A percentile compares a stretch with the other conserved stretches of the same genome.
Evolutionary conservation across 177 flowering plant species (phyloP).

Genomic region (Vitis hybrid): DNA sequence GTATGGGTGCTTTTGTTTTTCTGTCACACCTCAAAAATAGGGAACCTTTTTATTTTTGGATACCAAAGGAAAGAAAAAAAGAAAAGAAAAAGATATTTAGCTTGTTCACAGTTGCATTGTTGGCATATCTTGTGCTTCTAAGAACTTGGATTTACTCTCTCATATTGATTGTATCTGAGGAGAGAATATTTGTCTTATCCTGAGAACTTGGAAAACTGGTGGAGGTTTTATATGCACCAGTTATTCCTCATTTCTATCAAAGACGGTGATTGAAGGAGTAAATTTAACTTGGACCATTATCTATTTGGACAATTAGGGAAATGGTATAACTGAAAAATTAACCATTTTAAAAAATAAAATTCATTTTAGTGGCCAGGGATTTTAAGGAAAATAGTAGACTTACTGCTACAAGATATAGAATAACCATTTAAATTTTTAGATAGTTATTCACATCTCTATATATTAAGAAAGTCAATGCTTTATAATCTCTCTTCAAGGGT

Average conservation of each 20-base stretch:
- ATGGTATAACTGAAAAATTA: neutral
- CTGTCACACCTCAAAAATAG: neutral
- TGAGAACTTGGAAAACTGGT: neutral
- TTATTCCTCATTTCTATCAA: neutral
- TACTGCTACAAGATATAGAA: neutral
- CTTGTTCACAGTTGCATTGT: neutral
- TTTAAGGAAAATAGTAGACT: neutral
- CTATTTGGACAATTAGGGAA: no score
- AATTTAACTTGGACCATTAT: neutral
- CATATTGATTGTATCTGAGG: neutral
- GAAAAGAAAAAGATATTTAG: no score
- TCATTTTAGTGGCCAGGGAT: neutral
- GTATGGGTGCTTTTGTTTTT: conserved; percentile 39
- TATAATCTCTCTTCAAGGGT: no score
- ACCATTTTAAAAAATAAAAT: neutral
- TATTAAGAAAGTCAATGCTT: no score
- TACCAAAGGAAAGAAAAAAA: no score
- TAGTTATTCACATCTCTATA: neutral
- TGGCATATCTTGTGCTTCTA: neutral
- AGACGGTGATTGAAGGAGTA: neutral
- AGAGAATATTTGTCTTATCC: neutral
- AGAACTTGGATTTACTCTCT: no score
- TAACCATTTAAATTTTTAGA: neutral
- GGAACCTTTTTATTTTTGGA: no score
- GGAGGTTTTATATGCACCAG: neutral